phyloP scores from a whole-genome alignment of 805 yeast genomes.

The Lipomyces sp. region DNA sequence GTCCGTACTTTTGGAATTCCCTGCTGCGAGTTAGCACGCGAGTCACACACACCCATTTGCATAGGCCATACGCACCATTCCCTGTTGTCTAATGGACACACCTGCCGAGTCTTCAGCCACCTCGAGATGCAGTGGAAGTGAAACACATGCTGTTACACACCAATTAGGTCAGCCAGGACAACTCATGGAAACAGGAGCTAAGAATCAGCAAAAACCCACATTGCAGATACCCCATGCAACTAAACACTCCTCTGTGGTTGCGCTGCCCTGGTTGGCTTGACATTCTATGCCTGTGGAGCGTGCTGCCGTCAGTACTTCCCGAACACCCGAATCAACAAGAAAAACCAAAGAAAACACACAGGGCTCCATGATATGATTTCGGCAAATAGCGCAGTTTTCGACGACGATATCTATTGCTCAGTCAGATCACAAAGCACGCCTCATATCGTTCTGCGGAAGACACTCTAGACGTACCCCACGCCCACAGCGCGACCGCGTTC shows the following conservation, averaged over 20 bases:
- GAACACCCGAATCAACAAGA: background rate
- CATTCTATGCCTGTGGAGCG: conserved; percentile 69
- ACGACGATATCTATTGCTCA: conserved; percentile 60
- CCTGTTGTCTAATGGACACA: conserved; percentile 92
- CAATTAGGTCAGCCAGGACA: background rate
- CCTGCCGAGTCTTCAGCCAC: conserved; percentile 93
- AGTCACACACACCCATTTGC: background rate
- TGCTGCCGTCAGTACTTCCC: background rate
- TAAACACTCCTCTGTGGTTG: conserved; percentile 69
- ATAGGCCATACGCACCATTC: conserved; percentile 57
- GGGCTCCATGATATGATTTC: conserved; percentile 97
- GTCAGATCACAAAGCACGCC: no score
- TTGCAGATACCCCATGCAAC: conserved; percentile 98
- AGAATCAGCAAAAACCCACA: conserved; percentile 29
- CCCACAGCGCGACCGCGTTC: conserved; percentile 99
- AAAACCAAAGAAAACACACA: conserved; percentile 46
- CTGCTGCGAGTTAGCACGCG: conserved; percentile 6
- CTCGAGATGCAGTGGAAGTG: conserved; percentile 94
- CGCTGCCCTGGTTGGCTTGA: conserved; percentile 72
- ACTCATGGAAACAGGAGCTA: background rate
- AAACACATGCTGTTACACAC: conserved; percentile 68
- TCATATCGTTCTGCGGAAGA: no score
- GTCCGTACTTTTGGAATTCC: conserved; percentile 66
- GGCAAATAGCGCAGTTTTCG: conserved; percentile 96
- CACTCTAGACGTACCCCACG: conserved; percentile 66